phyloP scores from a whole-genome alignment of 75 land plant species.

The Cryptomeria japonica region DNA sequence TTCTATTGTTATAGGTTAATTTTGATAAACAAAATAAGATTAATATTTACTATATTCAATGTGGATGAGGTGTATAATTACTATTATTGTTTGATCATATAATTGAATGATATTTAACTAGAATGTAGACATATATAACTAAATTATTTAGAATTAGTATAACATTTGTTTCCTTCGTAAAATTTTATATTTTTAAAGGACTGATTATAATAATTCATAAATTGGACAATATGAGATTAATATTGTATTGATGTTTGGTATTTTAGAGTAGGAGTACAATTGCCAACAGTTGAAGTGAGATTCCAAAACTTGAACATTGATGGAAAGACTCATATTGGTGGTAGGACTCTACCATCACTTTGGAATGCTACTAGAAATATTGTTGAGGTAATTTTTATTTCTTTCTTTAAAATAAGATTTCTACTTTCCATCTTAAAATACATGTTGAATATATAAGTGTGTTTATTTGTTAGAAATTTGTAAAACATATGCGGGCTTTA shows the following conservation, averaged over 20 bases:
- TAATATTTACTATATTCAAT: too few species aligned
- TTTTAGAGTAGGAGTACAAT: constrained; percentile 58
- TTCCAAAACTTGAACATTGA: constrained; percentile 62
- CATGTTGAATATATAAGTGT: too few species aligned
- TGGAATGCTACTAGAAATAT: constrained; percentile 55
- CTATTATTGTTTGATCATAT: too few species aligned
- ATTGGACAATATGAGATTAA: background rate
- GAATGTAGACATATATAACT: too few species aligned
- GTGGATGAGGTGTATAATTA: too few species aligned
- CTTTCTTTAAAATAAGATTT: background rate
- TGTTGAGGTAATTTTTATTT: constrained; percentile 39
- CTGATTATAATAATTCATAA: background rate
- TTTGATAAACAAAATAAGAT: too few species aligned
- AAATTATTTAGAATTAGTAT: too few species aligned
- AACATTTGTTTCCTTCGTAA: too few species aligned
- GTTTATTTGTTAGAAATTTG: too few species aligned
- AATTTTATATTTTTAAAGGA: too few species aligned
- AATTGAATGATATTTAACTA: too few species aligned
- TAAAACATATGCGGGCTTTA: background rate
- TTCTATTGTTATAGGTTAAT: too few species aligned
- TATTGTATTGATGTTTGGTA: background rate
- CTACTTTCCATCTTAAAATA: background rate
- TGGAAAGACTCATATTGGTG: constrained; percentile 60
- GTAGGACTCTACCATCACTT: constrained; percentile 78
- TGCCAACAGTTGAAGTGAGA: constrained; percentile 76